These are phyloP conservation scores for Phaffomyces thermotolerans DNA, from an alignment of 805 yeast genomes.

Conservation along the genomic window DNA sequence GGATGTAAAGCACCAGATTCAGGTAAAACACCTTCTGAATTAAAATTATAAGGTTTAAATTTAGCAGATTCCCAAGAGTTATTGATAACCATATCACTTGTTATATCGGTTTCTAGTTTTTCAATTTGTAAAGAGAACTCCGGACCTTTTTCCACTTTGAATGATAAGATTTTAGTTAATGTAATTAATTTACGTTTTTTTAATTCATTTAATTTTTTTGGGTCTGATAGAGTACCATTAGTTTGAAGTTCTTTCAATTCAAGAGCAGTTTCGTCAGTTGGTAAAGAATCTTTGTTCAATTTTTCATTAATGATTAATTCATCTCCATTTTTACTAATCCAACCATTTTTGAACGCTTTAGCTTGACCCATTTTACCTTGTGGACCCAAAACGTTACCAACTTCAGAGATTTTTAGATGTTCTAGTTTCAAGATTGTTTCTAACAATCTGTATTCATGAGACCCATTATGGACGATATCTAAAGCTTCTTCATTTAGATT, in stretches of 20 bases:
- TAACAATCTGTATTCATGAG: conserved; percentile 82
- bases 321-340: conserved; percentile 89
- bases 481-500: conserved; percentile 73
- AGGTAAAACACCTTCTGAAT: conserved; percentile 87
- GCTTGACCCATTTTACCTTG: conserved; percentile 93
- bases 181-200: conserved; percentile 86
- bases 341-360: conserved; percentile 93
- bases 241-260: conserved; percentile 50
- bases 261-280: conserved; percentile 60
- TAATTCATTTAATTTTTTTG: conserved; percentile 71
- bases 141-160: conserved; percentile 68
- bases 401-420: conserved; percentile 77
- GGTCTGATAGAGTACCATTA: conserved; percentile 50
- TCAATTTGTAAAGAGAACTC: conserved; percentile 78
- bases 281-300: conserved; percentile 39
- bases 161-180: conserved; percentile 68
- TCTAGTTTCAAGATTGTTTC: conserved; percentile 70
- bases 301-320: conserved; percentile 53
- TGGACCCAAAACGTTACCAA: conserved; percentile 62
- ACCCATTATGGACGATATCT: conserved; percentile 71
- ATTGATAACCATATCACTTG: conserved; percentile 81
- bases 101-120: conserved; percentile 85
- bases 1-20: conserved; percentile 94
- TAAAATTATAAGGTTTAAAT: conserved; percentile 94
- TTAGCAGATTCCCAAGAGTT: conserved; percentile 78